Evolutionary conservation across 1,284 basidiomycete genomes (phyloP).

Genomic region (Ustanciosporium gigantosporum): DNA sequence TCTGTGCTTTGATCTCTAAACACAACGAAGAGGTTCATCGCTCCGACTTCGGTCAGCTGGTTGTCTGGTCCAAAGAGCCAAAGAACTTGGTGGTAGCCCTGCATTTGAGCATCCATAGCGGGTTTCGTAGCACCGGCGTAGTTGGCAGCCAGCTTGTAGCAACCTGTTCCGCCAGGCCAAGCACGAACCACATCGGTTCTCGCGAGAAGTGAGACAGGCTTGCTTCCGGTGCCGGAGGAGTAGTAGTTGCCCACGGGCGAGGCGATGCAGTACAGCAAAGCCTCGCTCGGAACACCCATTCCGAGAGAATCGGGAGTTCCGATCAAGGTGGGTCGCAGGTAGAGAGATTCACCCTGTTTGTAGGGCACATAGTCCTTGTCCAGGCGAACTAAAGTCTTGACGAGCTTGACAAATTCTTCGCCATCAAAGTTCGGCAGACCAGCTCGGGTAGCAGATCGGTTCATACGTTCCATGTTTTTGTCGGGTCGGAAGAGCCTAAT

Average conservation of each 20-base stretch:
- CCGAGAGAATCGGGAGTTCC: slow-evolving; percentile 39
- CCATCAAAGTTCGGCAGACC: slow-evolving; percentile 42
- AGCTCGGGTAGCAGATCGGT: slow-evolving; percentile 37
- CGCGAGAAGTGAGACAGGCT: slow-evolving; percentile 38
- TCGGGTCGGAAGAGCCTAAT: slow-evolving; percentile 43
- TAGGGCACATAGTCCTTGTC: slow-evolving; percentile 37
- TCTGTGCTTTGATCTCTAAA: slow-evolving; percentile 28
- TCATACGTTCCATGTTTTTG: slow-evolving; percentile 51
- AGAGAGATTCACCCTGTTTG: slow-evolving; percentile 33
- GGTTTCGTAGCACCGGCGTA: slow-evolving; percentile 40
- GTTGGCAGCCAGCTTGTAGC: slow-evolving; percentile 87
- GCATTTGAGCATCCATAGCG: slow-evolving; percentile 29
- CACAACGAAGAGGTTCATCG: slow-evolving; percentile 48
- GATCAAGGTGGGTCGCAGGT: slow-evolving; percentile 45
- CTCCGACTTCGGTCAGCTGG: slow-evolving; percentile 45
- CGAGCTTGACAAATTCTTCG: slow-evolving; percentile 42
- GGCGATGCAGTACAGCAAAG: slow-evolving; percentile 48
- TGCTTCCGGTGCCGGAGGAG: slow-evolving; percentile 35
- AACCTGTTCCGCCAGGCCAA: slow-evolving; percentile 87
- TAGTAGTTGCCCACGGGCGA: slow-evolving; percentile 47
- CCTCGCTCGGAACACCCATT: slow-evolving; percentile 41
- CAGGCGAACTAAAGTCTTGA: slow-evolving; percentile 38
- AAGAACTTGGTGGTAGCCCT: slow-evolving; percentile 42
- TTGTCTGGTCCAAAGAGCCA: slow-evolving; percentile 40
- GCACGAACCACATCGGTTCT: slow-evolving; percentile 67